Conservation (phyloP, 441 rosid genomes). For the Adansonia grandidieri region DNA sequence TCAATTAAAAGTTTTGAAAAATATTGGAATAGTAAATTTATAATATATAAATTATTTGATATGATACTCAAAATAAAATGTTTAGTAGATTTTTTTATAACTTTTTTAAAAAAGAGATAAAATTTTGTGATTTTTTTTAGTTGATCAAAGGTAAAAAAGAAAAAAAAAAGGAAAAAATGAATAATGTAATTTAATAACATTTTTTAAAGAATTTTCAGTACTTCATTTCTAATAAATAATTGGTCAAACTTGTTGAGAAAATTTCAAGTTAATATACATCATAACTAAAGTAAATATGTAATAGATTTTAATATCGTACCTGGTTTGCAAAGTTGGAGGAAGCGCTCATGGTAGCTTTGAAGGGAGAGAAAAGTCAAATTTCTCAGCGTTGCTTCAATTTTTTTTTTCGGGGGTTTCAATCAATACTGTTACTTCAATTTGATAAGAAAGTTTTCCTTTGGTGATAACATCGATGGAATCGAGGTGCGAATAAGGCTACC, state of each 20-base stretch:
- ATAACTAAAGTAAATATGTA: neutral
- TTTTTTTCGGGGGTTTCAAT: neutral
- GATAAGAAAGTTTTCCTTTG: neutral
- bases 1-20: no score
- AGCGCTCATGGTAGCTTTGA: constrained; percentile 3
- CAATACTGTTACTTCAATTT: no score
- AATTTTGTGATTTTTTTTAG: no score
- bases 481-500: neutral
- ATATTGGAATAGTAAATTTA: no score
- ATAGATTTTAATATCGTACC: neutral
- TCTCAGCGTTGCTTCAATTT: neutral
- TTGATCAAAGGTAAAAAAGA: no score
- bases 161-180: no score
- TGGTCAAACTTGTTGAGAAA: neutral
- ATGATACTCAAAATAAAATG: no score
- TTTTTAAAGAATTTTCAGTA: no score
- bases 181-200: no score
- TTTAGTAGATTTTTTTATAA: no score
- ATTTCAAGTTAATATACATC: neutral
- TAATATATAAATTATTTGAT: no score
- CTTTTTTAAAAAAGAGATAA: no score
- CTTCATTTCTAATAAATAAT: neutral
- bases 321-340: constrained; percentile 9
- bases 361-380: neutral
- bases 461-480: constrained; percentile 9